Conservation (phyloP, 768 basidiomycete species). For the Thelephora aurantiotincta region DNA sequence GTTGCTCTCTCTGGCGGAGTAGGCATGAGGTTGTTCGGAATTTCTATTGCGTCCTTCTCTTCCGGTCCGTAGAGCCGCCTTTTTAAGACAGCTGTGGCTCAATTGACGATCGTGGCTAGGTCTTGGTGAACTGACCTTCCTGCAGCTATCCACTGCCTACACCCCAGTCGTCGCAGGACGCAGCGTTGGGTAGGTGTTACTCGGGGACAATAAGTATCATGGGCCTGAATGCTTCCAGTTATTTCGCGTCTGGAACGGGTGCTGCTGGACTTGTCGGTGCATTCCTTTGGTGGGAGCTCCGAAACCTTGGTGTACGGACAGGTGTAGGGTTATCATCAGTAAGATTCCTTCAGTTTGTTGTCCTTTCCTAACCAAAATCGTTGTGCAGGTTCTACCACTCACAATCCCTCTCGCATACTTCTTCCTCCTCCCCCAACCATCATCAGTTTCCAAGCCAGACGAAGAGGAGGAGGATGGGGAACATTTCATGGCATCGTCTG, state of each 20-base stretch:
- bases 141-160: conserved; percentile 82
- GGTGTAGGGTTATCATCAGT: conserved; percentile 82
- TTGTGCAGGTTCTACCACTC: conserved; percentile 60
- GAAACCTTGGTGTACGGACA: conserved; percentile 66
- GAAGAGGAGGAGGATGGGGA: conserved; percentile 23
- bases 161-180: conserved; percentile 58
- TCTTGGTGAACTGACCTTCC: conserved; percentile 86
- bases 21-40: conserved; percentile 61
- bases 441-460: conserved; percentile 30
- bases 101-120: conserved; percentile 28
- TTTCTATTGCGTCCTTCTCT: conserved; percentile 73
- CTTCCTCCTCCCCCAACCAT: conserved; percentile 55
- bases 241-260: conserved; percentile 90
- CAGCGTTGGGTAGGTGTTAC: conserved; percentile 53
- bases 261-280: conserved; percentile 90
- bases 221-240: conserved; percentile 26
- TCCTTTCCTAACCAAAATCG: not conserved
- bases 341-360: conserved; percentile 13
- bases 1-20: conserved; percentile 62
- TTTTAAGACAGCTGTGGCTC: not conserved
- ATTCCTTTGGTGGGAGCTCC: conserved; percentile 87
- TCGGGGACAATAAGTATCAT: not conserved
- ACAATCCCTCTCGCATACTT: conserved; percentile 67
- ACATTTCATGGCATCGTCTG: conserved; percentile 7
- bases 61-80: conserved; percentile 36